These are phyloP conservation scores for Fusarium mangiferae DNA, from an alignment of 2,329 filamentous ascomycete species.

Conservation along the genomic window DNA sequence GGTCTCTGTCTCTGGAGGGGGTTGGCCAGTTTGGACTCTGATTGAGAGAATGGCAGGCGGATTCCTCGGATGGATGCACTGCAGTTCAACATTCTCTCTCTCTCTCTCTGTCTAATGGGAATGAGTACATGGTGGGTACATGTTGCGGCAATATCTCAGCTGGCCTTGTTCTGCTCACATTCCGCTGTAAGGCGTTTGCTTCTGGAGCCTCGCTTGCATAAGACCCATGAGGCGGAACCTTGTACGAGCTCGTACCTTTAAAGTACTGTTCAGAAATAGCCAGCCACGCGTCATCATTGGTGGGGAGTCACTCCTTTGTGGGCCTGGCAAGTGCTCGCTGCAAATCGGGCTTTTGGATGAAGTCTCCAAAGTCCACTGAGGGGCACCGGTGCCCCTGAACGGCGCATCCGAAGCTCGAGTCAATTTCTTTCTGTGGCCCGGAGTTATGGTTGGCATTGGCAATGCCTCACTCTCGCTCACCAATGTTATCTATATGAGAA, in stretches of 20 bases:
- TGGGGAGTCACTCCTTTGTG: conserved; percentile 29
- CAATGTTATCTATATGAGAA: neutral
- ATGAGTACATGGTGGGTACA: conserved; percentile 26
- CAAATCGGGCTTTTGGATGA: conserved; percentile 27
- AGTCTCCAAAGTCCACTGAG: conserved; percentile 17
- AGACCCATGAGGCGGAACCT: conserved; percentile 9
- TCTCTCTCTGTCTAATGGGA: neutral
- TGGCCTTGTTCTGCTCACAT: conserved; percentile 9
- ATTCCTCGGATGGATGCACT: conserved; percentile 27
- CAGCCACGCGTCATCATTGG: conserved; percentile 40
- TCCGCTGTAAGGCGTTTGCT: neutral
- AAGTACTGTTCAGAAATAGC: conserved; percentile 14
- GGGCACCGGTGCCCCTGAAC: conserved; percentile 41
- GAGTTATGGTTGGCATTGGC: conserved; percentile 11
- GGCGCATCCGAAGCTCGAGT: conserved; percentile 41
- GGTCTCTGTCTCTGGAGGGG: conserved; percentile 24
- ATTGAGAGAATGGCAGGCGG: conserved; percentile 24
- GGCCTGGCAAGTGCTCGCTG: conserved; percentile 8
- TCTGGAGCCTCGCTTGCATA: neutral
- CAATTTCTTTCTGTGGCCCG: conserved; percentile 23
- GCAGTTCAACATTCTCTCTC: neutral
- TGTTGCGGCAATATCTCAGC: conserved; percentile 14
- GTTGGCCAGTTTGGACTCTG: conserved; percentile 27
- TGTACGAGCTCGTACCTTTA: conserved; percentile 9
- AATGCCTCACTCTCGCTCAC: conserved; percentile 12